These are phyloP conservation scores for Thyridium curvatum DNA, from an alignment of 2,329 filamentous ascomycete genomes.

Conservation along the genomic window DNA sequence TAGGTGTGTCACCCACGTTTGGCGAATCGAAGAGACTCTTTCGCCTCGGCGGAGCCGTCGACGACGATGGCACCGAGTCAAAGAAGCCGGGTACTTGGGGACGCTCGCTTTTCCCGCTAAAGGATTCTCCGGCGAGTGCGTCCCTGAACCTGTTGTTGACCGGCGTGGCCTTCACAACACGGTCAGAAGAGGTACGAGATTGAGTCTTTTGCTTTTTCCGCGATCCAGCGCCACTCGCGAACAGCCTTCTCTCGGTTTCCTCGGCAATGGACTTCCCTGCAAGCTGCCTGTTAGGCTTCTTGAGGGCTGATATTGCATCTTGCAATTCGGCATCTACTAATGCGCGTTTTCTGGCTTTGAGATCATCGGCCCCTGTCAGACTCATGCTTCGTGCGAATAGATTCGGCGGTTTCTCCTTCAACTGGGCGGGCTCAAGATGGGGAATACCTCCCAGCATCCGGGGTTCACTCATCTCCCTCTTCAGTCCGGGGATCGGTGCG, in stretches of 20 bases:
- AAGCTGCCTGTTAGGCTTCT: slow-evolving; percentile 68
- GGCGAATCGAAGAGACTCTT: slow-evolving; percentile 4
- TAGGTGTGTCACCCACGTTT: slow-evolving; percentile 11
- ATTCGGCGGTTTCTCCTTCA: slow-evolving; percentile 36
- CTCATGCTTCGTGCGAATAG: slow-evolving; percentile 34
- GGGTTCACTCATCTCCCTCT: slow-evolving; percentile 62
- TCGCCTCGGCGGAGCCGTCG: too few species aligned
- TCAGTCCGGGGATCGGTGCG: slow-evolving; percentile 52
- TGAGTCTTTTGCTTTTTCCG: slow-evolving; percentile 41
- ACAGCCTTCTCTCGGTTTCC: slow-evolving; percentile 55
- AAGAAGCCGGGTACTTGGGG: slow-evolving; percentile 29
- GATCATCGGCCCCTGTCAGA: slow-evolving; percentile 44
- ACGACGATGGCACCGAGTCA: slow-evolving; percentile 26
- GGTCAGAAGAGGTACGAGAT: slow-evolving; percentile 26
- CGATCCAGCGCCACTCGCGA: slow-evolving; percentile 21
- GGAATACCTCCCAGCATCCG: slow-evolving; percentile 34
- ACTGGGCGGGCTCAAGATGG: slow-evolving; percentile 26
- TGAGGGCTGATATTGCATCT: slow-evolving; percentile 66
- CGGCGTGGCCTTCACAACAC: slow-evolving; percentile 52
- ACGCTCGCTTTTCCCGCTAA: slow-evolving; percentile 11
- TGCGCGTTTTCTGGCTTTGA: slow-evolving; percentile 59
- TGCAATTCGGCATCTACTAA: slow-evolving; percentile 63
- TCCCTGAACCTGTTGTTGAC: slow-evolving; percentile 49
- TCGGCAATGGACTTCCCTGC: slow-evolving; percentile 63
- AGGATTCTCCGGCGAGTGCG: slow-evolving; percentile 27